Conservation (phyloP, 169 alveolate species). For the Plasmodium vivax region DNA sequence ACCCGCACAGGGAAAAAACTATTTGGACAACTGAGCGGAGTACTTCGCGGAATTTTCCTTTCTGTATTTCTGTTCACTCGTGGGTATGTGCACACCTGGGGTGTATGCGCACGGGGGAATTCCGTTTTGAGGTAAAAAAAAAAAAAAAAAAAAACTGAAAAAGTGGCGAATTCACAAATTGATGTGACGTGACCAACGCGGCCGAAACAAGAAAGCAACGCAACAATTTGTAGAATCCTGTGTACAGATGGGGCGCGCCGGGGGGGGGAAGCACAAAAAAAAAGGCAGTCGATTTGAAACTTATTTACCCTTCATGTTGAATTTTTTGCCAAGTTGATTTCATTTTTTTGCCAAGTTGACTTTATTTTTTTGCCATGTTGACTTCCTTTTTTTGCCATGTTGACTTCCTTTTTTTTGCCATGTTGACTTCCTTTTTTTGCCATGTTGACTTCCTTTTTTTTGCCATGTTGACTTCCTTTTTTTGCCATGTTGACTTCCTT, state of each 20-base stretch:
- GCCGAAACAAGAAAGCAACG: background rate
- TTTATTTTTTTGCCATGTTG: too few species aligned
- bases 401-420: too few species aligned
- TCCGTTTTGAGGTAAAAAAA: constrained; percentile 3
- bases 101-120: constrained; percentile 1
- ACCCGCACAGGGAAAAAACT: background rate
- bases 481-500: too few species aligned
- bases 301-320: background rate
- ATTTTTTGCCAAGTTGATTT: background rate
- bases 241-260: background rate
- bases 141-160: background rate
- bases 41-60: background rate
- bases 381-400: too few species aligned
- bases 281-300: background rate
- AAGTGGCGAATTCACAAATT: background rate
- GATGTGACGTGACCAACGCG: background rate
- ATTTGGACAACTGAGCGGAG: background rate
- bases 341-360: too few species aligned
- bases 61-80: background rate
- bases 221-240: constrained; percentile 1
- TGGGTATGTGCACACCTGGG: background rate
- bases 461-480: too few species aligned
- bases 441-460: too few species aligned
- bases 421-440: too few species aligned
- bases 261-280: background rate